A percentile compares a stretch with the other conserved stretches of the same genome.
These are phyloP conservation scores for Trichoderma sp. DNA, from an alignment of 2,329 filamentous ascomycete genomes.

Conservation along the genomic window DNA sequence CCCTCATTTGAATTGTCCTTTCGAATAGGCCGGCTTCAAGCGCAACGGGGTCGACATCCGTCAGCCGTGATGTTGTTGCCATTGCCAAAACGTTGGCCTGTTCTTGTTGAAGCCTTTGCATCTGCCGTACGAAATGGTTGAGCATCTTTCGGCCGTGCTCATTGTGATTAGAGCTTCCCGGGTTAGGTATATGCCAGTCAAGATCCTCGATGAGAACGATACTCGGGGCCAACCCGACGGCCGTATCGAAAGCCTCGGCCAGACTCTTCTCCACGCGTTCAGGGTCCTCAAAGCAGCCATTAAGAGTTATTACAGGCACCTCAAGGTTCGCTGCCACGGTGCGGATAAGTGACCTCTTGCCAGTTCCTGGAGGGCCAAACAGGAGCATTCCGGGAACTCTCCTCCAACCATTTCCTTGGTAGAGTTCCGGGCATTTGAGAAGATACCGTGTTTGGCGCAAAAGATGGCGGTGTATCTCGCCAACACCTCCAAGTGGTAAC, in stretches of 20 bases:
- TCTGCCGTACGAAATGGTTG: slow-evolving; percentile 77
- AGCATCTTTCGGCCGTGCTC: slow-evolving; percentile 90
- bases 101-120: slow-evolving; percentile 75
- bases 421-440: slow-evolving; percentile 26
- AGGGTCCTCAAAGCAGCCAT: slow-evolving; percentile 35
- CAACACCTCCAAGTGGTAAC: slow-evolving; percentile 32
- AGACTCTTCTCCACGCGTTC: slow-evolving; percentile 41
- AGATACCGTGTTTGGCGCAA: slow-evolving; percentile 17
- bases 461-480: slow-evolving; percentile 27
- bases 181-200: slow-evolving; percentile 77
- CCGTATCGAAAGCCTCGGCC: slow-evolving; percentile 62
- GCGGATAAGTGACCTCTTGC: slow-evolving; percentile 75
- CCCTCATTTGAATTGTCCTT: slow-evolving; percentile 80
- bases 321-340: slow-evolving; percentile 69
- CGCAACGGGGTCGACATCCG: slow-evolving; percentile 78
- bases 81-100: slow-evolving; percentile 79
- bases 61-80: slow-evolving; percentile 84
- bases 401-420: slow-evolving; percentile 21
- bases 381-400: slow-evolving; percentile 59
- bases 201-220: slow-evolving; percentile 91
- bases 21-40: slow-evolving; percentile 75
- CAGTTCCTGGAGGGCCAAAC: slow-evolving; percentile 76
- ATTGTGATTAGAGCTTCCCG: slow-evolving; percentile 71
- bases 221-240: slow-evolving; percentile 79
- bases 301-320: slow-evolving; percentile 66